A percentile compares a stretch with the other conserved stretches of the same genome.
phyloP scores from a whole-genome alignment of 2,329 filamentous ascomycete genomes.

The Ceratocystis smalleyi region DNA sequence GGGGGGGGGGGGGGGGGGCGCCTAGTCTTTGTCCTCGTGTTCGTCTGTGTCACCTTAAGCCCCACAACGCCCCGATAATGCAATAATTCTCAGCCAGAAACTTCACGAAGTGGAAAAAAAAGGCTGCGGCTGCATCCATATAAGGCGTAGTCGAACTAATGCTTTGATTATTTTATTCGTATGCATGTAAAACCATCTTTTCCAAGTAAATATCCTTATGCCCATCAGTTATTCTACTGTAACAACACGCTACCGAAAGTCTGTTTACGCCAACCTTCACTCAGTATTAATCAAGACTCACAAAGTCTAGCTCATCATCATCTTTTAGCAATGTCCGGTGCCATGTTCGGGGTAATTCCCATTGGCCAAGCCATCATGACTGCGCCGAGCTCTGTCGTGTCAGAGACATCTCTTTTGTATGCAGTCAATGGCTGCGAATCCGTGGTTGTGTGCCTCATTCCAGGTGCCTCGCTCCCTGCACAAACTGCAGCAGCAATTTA shows the following conservation, averaged over 20 bases:
- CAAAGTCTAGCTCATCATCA: background rate
- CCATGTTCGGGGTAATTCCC: slow-evolving; percentile 45
- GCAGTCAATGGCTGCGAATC: slow-evolving; percentile 42
- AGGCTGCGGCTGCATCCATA: background rate
- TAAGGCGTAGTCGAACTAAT: background rate
- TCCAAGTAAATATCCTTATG: background rate
- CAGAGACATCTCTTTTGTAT: slow-evolving; percentile 42
- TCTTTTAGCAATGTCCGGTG: slow-evolving; percentile 26
- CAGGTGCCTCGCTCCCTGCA: slow-evolving; percentile 55
- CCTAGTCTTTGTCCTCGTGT: no score
- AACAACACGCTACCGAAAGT: background rate
- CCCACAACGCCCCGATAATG: background rate
- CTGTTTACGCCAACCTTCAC: background rate
- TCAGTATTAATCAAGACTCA: background rate
- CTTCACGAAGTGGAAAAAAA: background rate
- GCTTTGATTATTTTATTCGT: background rate
- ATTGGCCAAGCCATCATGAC: slow-evolving; percentile 44
- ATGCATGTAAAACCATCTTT: background rate
- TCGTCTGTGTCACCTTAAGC: background rate
- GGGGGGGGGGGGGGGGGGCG: no score
- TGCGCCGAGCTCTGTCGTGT: slow-evolving; percentile 36
- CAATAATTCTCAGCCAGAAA: background rate
- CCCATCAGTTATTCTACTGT: background rate
- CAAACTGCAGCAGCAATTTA: slow-evolving; percentile 81
- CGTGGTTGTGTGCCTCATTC: slow-evolving; percentile 77